Percentiles rank a stretch among this genome's conserved stretches.
These are phyloP conservation scores for Thoreauomyces humboldtii DNA, from an alignment of 192 early-diverging fungal genomes.

Conservation along the genomic window DNA sequence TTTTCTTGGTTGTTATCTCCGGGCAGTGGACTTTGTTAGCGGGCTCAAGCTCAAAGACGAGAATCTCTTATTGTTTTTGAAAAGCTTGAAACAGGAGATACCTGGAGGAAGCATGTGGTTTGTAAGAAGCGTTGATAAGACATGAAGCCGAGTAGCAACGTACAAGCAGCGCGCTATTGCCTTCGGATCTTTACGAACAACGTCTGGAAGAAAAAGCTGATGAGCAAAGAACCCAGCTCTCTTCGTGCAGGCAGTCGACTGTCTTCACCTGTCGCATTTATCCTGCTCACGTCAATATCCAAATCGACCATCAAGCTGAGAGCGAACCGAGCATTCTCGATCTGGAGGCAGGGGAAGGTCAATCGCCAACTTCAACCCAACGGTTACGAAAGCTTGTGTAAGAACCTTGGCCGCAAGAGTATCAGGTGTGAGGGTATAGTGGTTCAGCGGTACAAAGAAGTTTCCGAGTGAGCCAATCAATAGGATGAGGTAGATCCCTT, in stretches of 20 bases:
- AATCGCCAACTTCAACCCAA: no score
- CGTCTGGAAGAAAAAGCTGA: background rate
- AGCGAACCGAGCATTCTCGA: conserved; percentile 26
- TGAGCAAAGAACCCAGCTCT: background rate
- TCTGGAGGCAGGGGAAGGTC: conserved; percentile 1
- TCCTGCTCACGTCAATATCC: conserved; percentile 20
- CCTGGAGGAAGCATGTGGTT: background rate
- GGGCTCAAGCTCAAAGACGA: no score
- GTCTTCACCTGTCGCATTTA: conserved; percentile 22
- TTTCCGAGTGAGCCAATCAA: conserved; percentile 35
- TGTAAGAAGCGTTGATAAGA: background rate
- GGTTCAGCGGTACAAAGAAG: conserved; percentile 37
- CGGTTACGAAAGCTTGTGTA: no score
- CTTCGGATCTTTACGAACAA: conserved; percentile 28
- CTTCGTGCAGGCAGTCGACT: background rate
- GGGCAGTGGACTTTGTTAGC: no score
- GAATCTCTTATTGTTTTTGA: no score
- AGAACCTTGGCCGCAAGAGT: conserved; percentile 23
- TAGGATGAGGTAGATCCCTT: conserved; percentile 26
- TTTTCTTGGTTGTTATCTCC: no score
- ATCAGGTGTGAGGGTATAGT: conserved; percentile 18
- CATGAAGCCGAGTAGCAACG: background rate
- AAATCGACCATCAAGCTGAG: conserved; percentile 29
- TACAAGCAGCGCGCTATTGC: conserved; percentile 24
- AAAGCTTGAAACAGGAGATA: conserved; percentile 16